phyloP scores from a whole-genome alignment of 768 basidiomycete genomes.

The Candolleomyces aberdarensis region DNA sequence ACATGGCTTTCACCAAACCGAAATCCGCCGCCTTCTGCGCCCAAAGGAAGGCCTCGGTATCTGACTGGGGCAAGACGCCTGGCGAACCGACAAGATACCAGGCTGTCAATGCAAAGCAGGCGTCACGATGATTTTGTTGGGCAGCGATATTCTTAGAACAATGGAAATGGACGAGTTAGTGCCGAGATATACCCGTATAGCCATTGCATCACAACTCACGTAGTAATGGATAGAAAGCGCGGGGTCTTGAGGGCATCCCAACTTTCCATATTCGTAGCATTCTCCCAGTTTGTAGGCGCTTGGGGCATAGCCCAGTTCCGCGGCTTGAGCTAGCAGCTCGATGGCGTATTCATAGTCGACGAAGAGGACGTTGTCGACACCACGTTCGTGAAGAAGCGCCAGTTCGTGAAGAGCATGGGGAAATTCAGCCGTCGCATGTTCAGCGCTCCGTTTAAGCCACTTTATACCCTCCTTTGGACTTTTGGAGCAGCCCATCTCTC shows the following conservation, averaged over 20 bases:
- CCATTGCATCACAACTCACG: conserved; percentile 49
- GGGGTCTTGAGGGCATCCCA: conserved; percentile 96
- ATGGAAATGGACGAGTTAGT: conserved; percentile 2
- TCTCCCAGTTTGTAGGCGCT: conserved; percentile 95
- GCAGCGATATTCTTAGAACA: conserved; percentile 88
- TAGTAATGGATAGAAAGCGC: conserved; percentile 99
- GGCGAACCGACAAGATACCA: conserved; percentile 99
- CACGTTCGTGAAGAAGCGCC: conserved; percentile 91
- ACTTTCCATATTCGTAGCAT: conserved; percentile 98
- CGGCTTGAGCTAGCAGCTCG: conserved; percentile 91
- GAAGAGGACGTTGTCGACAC: conserved; percentile 97
- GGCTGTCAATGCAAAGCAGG: conserved; percentile 96
- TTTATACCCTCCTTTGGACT: conserved; percentile 96
- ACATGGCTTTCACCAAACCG: conserved; percentile 93
- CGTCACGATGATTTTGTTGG: conserved; percentile 94
- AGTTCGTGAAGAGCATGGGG: conserved; percentile 96
- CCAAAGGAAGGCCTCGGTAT: conserved; percentile 98
- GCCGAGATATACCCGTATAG: not conserved
- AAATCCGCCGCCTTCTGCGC: conserved; percentile 92
- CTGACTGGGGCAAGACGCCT: conserved; percentile 95
- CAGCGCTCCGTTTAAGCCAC: conserved; percentile 97
- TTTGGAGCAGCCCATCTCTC: conserved; percentile 82
- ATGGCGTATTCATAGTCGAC: conserved; percentile 95
- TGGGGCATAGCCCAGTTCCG: conserved; percentile 94
- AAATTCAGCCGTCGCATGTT: conserved; percentile 91